Conservation (phyloP, 2,329 filamentous ascomycete genomes). For the Ceratocystis smalleyi region DNA sequence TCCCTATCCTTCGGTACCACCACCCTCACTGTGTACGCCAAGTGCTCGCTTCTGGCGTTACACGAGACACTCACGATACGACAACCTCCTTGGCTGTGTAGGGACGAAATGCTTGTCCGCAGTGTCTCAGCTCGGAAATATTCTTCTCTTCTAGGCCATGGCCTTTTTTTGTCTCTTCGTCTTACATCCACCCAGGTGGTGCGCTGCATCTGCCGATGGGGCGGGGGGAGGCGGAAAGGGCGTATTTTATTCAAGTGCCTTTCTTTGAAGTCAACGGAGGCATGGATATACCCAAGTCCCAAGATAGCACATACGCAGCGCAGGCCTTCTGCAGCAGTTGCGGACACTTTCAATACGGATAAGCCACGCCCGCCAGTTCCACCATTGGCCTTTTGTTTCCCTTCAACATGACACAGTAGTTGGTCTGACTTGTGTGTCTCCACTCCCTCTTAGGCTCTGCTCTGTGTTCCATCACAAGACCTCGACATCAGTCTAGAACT, state of each 20-base stretch:
- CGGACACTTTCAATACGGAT: no score
- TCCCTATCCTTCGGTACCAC: no score
- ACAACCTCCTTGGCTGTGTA: neutral
- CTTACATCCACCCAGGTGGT: neutral
- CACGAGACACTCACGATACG: neutral
- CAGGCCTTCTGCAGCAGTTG: neutral
- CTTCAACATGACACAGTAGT: neutral
- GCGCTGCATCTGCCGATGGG: neutral
- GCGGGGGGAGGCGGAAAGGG: neutral
- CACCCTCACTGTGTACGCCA: neutral
- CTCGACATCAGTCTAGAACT: neutral
- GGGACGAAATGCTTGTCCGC: neutral
- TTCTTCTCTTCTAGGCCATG: neutral
- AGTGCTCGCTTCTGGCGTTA: conserved; percentile 2
- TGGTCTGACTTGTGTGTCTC: neutral
- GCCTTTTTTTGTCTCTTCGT: neutral
- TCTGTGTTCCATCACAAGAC: neutral
- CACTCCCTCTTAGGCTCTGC: neutral
- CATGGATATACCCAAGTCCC: no score
- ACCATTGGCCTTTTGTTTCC: neutral
- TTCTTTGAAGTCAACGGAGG: neutral
- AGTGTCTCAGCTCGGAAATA: neutral
- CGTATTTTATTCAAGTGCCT: neutral
- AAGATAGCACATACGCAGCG: no score
- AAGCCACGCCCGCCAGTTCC: neutral